Evolutionary conservation across 139 green algal genomes (phyloP).

Genomic region (Chlorella sp.): DNA sequence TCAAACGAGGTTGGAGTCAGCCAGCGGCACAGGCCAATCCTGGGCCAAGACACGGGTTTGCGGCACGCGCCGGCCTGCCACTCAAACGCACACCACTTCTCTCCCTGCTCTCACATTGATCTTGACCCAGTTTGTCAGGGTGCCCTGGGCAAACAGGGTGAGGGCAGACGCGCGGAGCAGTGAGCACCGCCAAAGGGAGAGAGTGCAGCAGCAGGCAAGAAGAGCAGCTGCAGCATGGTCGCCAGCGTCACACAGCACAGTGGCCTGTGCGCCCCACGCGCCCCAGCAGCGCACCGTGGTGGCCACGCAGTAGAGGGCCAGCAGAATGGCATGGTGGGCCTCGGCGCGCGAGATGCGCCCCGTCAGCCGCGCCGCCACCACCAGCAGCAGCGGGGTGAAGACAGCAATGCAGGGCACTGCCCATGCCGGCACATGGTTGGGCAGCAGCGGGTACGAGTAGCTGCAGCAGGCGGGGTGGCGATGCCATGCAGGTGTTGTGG

Average conservation of each 20-base stretch:
- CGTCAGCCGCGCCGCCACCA: background rate
- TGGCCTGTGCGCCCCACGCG: no score
- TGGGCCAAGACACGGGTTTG: no score
- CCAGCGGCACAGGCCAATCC: no score
- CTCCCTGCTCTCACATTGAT: conserved; percentile 14
- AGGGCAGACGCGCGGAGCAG: no score
- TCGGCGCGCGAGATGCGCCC: conserved; percentile 19
- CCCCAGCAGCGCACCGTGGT: background rate
- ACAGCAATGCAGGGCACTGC: conserved; percentile 29
- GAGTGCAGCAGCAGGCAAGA: no score
- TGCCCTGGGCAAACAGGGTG: no score
- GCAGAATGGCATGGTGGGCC: conserved; percentile 31
- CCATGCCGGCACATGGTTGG: conserved; percentile 38
- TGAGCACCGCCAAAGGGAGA: no score
- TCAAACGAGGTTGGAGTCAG: no score
- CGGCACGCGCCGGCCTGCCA: no score
- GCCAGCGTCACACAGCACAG: no score
- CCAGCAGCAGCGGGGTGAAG: background rate
- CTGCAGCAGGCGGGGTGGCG: background rate
- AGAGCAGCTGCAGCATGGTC: no score
- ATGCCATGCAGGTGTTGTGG: no score
- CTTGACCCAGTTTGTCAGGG: conserved; percentile 51
- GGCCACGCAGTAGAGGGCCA: conserved; percentile 7
- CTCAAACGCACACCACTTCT: background rate
- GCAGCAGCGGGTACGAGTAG: conserved; percentile 35